Base-by-base conservation (phyloP, 148 eudicot genomes). In the Rheum nobile region DNA sequence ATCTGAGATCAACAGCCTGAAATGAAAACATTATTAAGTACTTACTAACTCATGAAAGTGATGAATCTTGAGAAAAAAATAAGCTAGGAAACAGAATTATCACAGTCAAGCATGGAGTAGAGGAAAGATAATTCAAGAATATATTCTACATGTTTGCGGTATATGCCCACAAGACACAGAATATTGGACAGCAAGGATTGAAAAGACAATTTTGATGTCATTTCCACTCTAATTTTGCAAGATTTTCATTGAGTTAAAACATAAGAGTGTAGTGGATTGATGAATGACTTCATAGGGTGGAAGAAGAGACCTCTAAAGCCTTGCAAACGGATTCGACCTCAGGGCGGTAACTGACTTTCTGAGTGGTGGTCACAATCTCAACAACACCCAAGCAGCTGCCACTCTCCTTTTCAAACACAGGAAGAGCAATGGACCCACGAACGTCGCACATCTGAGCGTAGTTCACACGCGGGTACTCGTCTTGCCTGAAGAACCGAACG, bases 1-100 rank as follows among this genome's bases (percentile, higher is more conserved):
- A 85, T 81, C 86, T 85, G 17, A 90, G 85, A 79, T 88, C 82
- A 81, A 90, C 88, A 61, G 90, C 87, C 96, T 90, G 90, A 80
- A 84, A 78, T 16, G 42, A 71, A 67, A 71, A 74, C 39, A 65
- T 71, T 38, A 69, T 46, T 69, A 71, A 71, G 70, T 65, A 12
- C 31, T 61, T 11, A 61, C 4, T 59, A 2, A 9, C 37, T n/a
- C 61, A 54, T n/a, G 55, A 48, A 48, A 16, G 5, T 16, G 21
- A 19, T 2, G 22, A n/a, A n/a, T n/a, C 54, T 47, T 17, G 22
- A 19, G 46, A 47, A 16, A 19, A 47, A 47, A 47, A 21, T n/a
- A 47, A 47, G 54, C 54, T 50, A 50, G 55, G 8, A 50, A 50
- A 1, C 55, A n/a, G 19, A 50, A 50, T 50, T 8, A 50, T 2